Evolutionary conservation across 345 rosid genomes (phyloP), one percentile per base, ranked within the genome.

Genomic region (Salix caprea): DNA sequence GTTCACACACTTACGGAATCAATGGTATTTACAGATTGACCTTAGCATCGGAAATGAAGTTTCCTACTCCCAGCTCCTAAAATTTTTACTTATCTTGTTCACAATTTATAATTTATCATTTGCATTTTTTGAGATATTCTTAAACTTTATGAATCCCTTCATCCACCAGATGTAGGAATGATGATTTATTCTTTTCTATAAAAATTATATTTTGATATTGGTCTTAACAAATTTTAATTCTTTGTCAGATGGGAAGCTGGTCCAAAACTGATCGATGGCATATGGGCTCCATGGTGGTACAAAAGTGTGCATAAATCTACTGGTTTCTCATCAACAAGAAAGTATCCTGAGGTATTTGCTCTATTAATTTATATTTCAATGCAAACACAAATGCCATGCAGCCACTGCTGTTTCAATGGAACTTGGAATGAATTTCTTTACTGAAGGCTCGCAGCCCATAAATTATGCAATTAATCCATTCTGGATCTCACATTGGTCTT

Each of bases 281-380:
- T 89, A 56, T 92, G 98, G 97, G 97, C 93, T 26, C 89, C 91
- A 56, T 88, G 93, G 98, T 89, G 97, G 98, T 94, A 94, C 74
- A 78, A 82, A 80, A 86, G 87, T 65, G 91, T 88, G 18, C 94
- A 89, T 40, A 76, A 86, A 73, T 90, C 97, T 16, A 88, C 94
- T 5, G 42, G 90, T 75, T 94, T 94, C 77, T 69, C 77, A 19
- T 81, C 86, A 72, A 72, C 85, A 18, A 85, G 84, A 74, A 88
- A 87, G 79, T 88, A 85, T 86, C 88, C 94, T 67, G 71, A 14
- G 82, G 98, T 94, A 88, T 30, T 39, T 67, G 44, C 62, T 64
- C 69, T 26, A 42, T 30, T 18, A 66, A 66, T 66, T 74, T 62
- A 71, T 73, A 56, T 70, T 81, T 67, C 21, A 50, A 61, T 66